Evolutionary conservation across 345 rosid species (phyloP).

Genomic region (Salix udensis): DNA sequence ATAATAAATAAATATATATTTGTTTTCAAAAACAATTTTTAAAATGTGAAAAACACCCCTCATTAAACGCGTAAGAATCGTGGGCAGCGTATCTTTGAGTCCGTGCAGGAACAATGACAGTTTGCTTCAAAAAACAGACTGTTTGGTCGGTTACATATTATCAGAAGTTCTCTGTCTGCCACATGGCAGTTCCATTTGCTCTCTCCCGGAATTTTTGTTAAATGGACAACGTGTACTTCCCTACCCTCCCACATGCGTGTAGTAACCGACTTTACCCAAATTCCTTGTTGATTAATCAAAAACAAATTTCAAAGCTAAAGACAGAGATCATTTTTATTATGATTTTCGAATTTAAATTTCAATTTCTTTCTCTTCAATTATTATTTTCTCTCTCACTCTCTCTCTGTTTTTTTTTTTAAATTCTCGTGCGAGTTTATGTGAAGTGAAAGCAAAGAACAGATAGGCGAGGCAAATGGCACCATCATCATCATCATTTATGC

Average conservation of each 20-base stretch:
- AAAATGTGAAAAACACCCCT: too few relatives aligned
- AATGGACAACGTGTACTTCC: constrained; percentile 3
- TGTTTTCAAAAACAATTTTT: too few relatives aligned
- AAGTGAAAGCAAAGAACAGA: constrained; percentile 29
- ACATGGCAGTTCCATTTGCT: constrained; percentile 21
- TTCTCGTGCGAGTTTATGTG: constrained; percentile 1
- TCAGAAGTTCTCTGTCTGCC: constrained; percentile 10
- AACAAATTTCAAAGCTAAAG: not conserved
- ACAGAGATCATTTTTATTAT: too few relatives aligned
- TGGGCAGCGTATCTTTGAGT: too few relatives aligned
- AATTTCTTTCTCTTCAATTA: not conserved
- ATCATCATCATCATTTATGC: constrained; percentile 6
- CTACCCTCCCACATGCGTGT: not conserved
- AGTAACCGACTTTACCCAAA: not conserved
- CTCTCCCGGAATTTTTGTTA: not conserved
- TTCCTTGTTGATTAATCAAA: not conserved
- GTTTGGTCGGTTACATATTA: not conserved
- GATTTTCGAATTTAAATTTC: not conserved
- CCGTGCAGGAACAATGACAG: not conserved
- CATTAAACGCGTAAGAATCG: too few relatives aligned
- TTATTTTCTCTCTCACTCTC: not conserved
- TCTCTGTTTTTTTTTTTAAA: too few relatives aligned
- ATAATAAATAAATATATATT: too few relatives aligned
- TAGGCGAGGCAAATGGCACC: constrained; percentile 21
- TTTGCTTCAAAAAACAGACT: not conserved